Evolutionary conservation across 106 monocot genomes (phyloP), one percentile per base, ranked within the genome.

Genomic region (Gastrodia elata): DNA sequence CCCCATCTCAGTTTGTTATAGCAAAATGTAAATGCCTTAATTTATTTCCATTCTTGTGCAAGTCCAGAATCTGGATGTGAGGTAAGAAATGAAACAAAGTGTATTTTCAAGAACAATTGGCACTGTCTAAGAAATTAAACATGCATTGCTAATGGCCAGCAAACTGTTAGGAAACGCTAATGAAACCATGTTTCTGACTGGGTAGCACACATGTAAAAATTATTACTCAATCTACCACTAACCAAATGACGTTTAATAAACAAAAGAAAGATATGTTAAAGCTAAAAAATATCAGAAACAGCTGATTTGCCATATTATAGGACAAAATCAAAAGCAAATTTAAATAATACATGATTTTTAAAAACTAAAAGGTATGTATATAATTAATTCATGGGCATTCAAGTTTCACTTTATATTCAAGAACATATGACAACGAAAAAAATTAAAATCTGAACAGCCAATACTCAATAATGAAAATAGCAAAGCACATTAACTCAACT

Each of bases 191-290:
- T 67, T 36, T 3, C 37, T 67, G 2, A 7, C 32, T 64, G 18
- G 20, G 67, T 67, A 6, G 37, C 36, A n/a, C n/a, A 67, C 38
- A 18, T 36, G 67, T 32, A 33, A 11, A 56, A 56, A 2, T 59
- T 59, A 27, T 2, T 61, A 32, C 30, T 0, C 27, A 61, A 4
- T 30, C 10, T 61, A 33, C 20, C 36, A 38, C 67, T 38, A 37
- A 67, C 34, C 37, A 28, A 67, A 67, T 67, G 37, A 67, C 22
- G 37, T 0, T 37, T n/a, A 38, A 67, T 67, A 67, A 67, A 38
- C 37, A 67, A 37, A n/a, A 67, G 7, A 65, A n/a, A 67, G 1
- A 37, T 5, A 67, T n/a, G 37, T 37, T 3, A 33, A 32, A 24
- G 61, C 30, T 32, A 24, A 30, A 32, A 61, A 61, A 33, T 61